Evolutionary conservation across 208 protist genomes (phyloP).

Genomic region (Angomonas ambiguus): DNA sequence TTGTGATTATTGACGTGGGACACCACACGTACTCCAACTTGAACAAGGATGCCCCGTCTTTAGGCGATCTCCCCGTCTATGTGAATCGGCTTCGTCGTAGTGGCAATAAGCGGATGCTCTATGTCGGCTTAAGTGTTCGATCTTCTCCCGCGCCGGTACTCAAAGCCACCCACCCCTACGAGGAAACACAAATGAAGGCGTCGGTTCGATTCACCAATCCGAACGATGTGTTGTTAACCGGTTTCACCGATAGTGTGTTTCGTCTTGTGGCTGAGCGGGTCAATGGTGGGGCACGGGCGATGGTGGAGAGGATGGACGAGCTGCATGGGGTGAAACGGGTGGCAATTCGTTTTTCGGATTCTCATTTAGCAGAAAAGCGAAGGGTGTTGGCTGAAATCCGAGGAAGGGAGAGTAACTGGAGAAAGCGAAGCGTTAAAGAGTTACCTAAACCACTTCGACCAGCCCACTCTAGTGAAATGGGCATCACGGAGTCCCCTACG

Average conservation of each 20-base stretch:
- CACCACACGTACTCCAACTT: slow-evolving; percentile 70
- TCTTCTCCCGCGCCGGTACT: no score
- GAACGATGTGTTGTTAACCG: slow-evolving; percentile 89
- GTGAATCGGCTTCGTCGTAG: slow-evolving; percentile 77
- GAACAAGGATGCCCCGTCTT: slow-evolving; percentile 54
- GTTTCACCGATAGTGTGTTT: slow-evolving; percentile 90
- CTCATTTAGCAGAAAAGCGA: slow-evolving; percentile 19
- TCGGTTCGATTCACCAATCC: slow-evolving; percentile 44
- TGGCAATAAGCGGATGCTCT: slow-evolving; percentile 88
- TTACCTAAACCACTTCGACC: background rate
- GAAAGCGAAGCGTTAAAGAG: background rate
- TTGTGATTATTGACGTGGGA: slow-evolving; percentile 71
- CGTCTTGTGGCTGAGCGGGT: slow-evolving; percentile 88
- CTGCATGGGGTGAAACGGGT: slow-evolving; percentile 59
- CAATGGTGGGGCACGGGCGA: slow-evolving; percentile 45
- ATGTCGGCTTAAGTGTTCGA: slow-evolving; percentile 31
- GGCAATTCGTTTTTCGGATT: slow-evolving; percentile 14
- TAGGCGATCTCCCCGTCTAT: slow-evolving; percentile 76
- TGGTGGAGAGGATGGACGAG: slow-evolving; percentile 81
- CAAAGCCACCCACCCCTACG: background rate
- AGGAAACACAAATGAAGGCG: slow-evolving; percentile 7
- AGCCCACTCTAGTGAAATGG: background rate
- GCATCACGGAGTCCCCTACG: background rate
- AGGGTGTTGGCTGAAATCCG: slow-evolving; percentile 24
- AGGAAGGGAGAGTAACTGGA: background rate